Conservation (phyloP, 345 rosid genomes). For the Gossypium australe region DNA sequence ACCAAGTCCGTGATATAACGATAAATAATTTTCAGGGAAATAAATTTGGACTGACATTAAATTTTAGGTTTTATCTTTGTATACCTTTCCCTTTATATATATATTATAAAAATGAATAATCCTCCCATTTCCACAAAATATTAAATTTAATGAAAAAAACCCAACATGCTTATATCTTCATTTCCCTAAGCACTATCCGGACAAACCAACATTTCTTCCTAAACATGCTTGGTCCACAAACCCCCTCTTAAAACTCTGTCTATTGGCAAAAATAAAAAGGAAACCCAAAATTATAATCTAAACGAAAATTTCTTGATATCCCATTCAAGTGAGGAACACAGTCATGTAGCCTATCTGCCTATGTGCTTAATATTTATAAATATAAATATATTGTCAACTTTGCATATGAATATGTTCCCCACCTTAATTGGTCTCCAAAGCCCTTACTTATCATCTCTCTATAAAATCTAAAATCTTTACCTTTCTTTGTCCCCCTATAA, state of each 20-base stretch:
- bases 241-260: slow-evolving; percentile 22
- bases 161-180: slow-evolving; percentile 13
- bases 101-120: background rate
- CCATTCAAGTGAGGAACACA: slow-evolving; percentile 34
- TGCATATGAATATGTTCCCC: slow-evolving; percentile 69
- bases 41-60: no score
- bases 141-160: background rate
- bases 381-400: slow-evolving; percentile 31
- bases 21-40: no score
- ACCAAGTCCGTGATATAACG: no score
- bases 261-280: slow-evolving; percentile 21
- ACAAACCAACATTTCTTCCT: slow-evolving; percentile 27
- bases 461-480: slow-evolving; percentile 17
- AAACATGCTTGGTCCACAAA: slow-evolving; percentile 37
- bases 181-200: slow-evolving; percentile 33
- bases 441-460: slow-evolving; percentile 15
- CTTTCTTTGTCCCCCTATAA: slow-evolving; percentile 10
- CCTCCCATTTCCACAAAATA: background rate
- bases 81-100: no score
- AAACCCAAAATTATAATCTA: background rate
- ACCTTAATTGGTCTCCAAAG: slow-evolving; percentile 42
- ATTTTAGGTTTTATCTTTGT: no score
- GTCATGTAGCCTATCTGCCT: slow-evolving; percentile 34
- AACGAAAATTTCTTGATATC: slow-evolving; percentile 11
- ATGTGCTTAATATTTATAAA: background rate